Conservation (phyloP, 2,329 filamentous ascomycete genomes). For the Trichoderma atrobrunneum region DNA sequence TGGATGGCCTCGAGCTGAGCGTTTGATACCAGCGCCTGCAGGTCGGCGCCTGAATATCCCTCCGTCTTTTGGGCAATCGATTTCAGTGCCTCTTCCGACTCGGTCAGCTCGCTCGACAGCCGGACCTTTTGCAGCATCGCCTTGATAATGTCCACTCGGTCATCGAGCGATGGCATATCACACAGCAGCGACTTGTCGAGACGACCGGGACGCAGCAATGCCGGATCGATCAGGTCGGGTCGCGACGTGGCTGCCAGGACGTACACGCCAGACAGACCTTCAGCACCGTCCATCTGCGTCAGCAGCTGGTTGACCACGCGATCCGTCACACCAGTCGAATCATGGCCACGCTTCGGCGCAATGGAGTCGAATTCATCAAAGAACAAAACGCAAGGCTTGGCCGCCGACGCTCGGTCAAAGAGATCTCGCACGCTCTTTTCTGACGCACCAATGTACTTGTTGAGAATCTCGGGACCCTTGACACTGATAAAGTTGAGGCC, state of each 20-base stretch:
- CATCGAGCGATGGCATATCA: constrained; percentile 76
- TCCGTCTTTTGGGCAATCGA: constrained; percentile 78
- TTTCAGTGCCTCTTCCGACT: constrained; percentile 54
- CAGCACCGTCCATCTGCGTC: constrained; percentile 98
- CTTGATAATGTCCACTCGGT: constrained; percentile 82
- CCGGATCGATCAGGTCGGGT: constrained; percentile 93
- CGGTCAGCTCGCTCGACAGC: constrained; percentile 63
- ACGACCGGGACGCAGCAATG: constrained; percentile 83
- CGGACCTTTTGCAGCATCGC: constrained; percentile 81
- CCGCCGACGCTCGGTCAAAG: constrained; percentile 88
- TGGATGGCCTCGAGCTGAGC: constrained; percentile 97
- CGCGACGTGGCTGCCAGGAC: constrained; percentile 91
- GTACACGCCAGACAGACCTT: constrained; percentile 91
- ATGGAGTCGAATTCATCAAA: constrained; percentile 99
- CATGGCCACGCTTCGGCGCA: constrained; percentile 93
- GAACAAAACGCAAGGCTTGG: constrained; percentile 90
- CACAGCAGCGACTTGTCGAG: constrained; percentile 92
- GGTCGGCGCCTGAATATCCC: constrained; percentile 89
- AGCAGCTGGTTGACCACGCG: constrained; percentile 96
- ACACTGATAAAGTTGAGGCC: constrained; percentile 98
- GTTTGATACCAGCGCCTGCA: constrained; percentile 94
- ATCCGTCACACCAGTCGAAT: constrained; percentile 97
- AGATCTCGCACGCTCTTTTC: constrained; percentile 95
- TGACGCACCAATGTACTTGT: constrained; percentile 98
- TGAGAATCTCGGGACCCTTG: constrained; percentile 95